A percentile compares a stretch with the other conserved stretches of the same genome.
Evolutionary conservation across 305 asterid genomes (phyloP).

Genomic region (Solanum hybrid): DNA sequence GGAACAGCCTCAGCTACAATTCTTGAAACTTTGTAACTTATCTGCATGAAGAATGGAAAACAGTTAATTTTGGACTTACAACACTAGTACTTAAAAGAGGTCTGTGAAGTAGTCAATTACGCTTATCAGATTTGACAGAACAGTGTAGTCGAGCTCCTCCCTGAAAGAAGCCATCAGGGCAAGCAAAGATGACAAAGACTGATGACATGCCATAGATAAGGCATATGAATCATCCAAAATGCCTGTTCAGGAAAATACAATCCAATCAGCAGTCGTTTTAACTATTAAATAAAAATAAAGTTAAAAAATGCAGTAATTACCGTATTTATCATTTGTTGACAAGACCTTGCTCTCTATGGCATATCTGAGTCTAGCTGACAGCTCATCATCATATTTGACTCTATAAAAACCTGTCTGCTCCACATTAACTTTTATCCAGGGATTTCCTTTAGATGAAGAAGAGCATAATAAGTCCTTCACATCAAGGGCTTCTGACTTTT

Average conservation of each 20-base stretch:
- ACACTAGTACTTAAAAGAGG: neutral
- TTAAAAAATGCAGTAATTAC: slow-evolving; percentile 24
- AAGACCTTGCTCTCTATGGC: slow-evolving; percentile 70
- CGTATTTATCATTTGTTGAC: slow-evolving; percentile 76
- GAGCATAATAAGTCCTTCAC: slow-evolving; percentile 50
- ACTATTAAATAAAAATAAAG: neutral
- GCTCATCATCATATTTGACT: slow-evolving; percentile 80
- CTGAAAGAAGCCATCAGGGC: slow-evolving; percentile 79
- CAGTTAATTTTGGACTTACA: neutral
- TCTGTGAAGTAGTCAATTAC: slow-evolving; percentile 33
- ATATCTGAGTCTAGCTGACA: slow-evolving; percentile 71
- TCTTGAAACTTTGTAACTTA: slow-evolving; percentile 55
- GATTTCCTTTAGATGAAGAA: slow-evolving; percentile 25
- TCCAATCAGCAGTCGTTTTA: neutral
- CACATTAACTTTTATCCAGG: slow-evolving; percentile 80
- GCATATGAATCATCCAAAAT: slow-evolving; percentile 82
- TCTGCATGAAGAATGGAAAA: slow-evolving; percentile 31
- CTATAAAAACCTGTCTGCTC: slow-evolving; percentile 84
- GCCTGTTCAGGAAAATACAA: slow-evolving; percentile 48
- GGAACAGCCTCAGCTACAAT: slow-evolving; percentile 85
- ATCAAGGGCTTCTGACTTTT: slow-evolving; percentile 53
- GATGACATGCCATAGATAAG: slow-evolving; percentile 82
- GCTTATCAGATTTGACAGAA: slow-evolving; percentile 65
- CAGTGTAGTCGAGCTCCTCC: slow-evolving; percentile 77
- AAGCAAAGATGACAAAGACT: slow-evolving; percentile 72